Evolutionary conservation across 148 eudicot species (phyloP), one percentile per base, ranked within the genome.

Genomic region (Rhododendron ferrugineum): DNA sequence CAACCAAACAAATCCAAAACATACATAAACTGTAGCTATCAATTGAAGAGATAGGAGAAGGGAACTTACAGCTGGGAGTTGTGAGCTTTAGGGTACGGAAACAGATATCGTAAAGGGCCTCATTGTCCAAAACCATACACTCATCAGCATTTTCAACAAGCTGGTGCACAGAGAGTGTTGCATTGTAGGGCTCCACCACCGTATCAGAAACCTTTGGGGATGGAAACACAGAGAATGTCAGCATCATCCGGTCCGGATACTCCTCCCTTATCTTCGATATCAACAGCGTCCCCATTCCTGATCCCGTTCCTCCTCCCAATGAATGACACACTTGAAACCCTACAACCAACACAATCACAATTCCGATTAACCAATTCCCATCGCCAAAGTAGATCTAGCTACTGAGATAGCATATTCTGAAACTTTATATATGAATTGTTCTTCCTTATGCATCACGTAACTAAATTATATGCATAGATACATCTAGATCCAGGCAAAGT

Each of bases 241-340:
- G 85, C 92, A 91, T 89, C 93, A 91, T 91, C 44, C 93, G 86
- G 81, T 90, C 93, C 0, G 92, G 93, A 47, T 91, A 91, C 90
- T 91, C 93, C 84, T 91, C 93, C 83, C 90, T 85, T 23, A 91
- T 90, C 87, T 91, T 91, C 0, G 93, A 91, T 80, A 91, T 91
- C 64, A 91, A 81, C 79, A 91, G 79, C 1, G 93, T 91, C 34
- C 93, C 93, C 93, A 91, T 91, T 22, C 93, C 92, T 2, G 93
- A 91, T 15, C 93, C 93, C 1, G 93, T 91, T 20, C 93, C 93
- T 54, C 93, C 93, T 86, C 93, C 93, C 62, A 91, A 79, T 4
- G 93, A 91, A 84, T 91, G 93, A 76, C 93, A 91, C 81, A 91
- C 89, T 58, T 91, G 93, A 81, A 91, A 91, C 68, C 93, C 93